Conservation (phyloP, 2,329 filamentous ascomycete species). For the Sclerotinia borealis region DNA sequence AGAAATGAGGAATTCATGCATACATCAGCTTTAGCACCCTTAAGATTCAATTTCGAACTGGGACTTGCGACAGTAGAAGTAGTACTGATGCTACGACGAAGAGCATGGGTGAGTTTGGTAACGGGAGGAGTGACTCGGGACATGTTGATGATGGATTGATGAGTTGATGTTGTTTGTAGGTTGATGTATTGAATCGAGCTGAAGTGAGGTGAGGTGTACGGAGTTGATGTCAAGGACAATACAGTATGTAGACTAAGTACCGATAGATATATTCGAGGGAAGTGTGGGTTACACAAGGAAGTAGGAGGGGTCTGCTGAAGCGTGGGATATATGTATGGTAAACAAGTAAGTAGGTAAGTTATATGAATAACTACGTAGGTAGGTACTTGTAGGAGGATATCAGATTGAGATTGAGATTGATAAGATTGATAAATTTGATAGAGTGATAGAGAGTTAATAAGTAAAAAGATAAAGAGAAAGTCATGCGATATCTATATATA, state of each 20-base stretch:
- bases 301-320: background rate
- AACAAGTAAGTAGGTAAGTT: background rate
- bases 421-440: no score
- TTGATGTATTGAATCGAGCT: background rate
- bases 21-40: conserved; percentile 29
- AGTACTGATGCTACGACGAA: conserved; percentile 25
- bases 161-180: no score
- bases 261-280: background rate
- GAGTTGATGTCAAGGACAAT: background rate
- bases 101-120: conserved; percentile 24
- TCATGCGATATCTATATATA: no score
- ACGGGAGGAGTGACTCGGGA: conserved; percentile 31
- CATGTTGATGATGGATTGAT: conserved; percentile 20
- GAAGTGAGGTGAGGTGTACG: background rate
- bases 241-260: no score
- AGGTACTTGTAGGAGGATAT: background rate
- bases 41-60: conserved; percentile 21
- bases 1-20: background rate
- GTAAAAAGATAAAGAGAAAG: background rate
- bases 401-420: background rate
- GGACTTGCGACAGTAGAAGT: conserved; percentile 22
- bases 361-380: no score
- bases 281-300: background rate
- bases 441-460: background rate
- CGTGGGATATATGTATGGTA: background rate